Conservation (phyloP, 192 early-diverging fungal genomes). For the Funneliformis mosseae region DNA sequence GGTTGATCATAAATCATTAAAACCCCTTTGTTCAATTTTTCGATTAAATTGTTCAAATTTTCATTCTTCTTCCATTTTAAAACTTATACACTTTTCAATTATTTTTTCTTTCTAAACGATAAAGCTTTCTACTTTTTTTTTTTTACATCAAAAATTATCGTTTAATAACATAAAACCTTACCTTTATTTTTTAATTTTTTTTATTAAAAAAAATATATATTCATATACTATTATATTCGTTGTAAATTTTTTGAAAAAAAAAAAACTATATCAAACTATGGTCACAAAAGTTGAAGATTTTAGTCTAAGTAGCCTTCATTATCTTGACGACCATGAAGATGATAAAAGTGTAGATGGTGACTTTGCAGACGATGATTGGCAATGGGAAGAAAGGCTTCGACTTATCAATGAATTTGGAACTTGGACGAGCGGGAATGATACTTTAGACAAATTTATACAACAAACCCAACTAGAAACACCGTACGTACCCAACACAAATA, state of each 20-base stretch:
- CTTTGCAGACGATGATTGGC: conserved; percentile 23
- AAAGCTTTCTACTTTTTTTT: background rate
- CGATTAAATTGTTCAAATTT: background rate
- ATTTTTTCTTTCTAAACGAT: background rate
- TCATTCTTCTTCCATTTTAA: background rate
- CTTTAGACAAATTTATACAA: conserved; percentile 21
- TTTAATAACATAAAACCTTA: background rate
- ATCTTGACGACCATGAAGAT: background rate
- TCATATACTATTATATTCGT: background rate
- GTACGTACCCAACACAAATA: background rate
- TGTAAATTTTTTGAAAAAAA: background rate
- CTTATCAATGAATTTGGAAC: conserved; percentile 30
- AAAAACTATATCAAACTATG: background rate
- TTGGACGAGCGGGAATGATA: conserved; percentile 26
- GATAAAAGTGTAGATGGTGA: background rate
- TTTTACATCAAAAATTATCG: background rate
- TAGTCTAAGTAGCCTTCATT: background rate
- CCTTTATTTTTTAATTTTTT: background rate
- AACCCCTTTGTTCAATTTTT: background rate
- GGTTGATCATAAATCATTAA: background rate
- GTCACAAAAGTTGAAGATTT: background rate
- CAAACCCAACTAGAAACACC: conserved; percentile 24
- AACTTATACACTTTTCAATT: background rate
- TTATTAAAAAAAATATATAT: background rate
- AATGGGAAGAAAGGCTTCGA: conserved; percentile 32